Conservation (phyloP, 1,284 basidiomycete species). For the Stereum hirsutum region DNA sequence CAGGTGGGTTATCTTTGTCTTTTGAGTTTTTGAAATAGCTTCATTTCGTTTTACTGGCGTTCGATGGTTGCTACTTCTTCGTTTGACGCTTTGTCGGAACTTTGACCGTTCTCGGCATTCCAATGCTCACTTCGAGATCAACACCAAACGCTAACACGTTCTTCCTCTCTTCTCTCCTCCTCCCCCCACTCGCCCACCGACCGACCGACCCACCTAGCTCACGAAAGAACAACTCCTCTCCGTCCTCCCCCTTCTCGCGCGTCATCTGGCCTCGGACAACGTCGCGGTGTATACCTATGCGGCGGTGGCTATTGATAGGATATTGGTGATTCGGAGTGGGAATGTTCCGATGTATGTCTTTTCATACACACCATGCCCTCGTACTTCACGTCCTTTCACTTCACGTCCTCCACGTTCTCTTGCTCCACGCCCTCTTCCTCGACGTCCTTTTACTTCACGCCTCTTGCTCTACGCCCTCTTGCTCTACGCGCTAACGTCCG, state of each 20-base stretch:
- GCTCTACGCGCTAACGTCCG: too few species aligned
- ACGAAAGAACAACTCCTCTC: constrained; percentile 92
- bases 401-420: too few species aligned
- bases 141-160: not conserved
- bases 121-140: too few species aligned
- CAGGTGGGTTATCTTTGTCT: constrained; percentile 54
- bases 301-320: constrained; percentile 84
- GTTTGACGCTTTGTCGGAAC: too few species aligned
- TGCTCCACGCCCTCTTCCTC: too few species aligned
- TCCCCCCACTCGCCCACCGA: too few species aligned
- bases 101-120: too few species aligned
- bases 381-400: too few species aligned
- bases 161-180: not conserved
- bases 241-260: constrained; percentile 84
- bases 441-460: too few species aligned
- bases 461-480: too few species aligned
- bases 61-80: constrained; percentile 1
- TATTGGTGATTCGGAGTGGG: constrained; percentile 78
- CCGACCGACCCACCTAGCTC: constrained; percentile 63
- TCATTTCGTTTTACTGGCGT: not conserved
- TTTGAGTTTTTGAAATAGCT: too few species aligned
- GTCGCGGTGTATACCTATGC: constrained; percentile 88
- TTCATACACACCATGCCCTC: too few species aligned
- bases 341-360: constrained; percentile 43
- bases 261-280: constrained; percentile 74